A percentile compares a stretch with the other conserved stretches of the same genome.
These are phyloP conservation scores for Zalaria sp. DNA, from an alignment of 2,329 filamentous ascomycete genomes.

Conservation along the genomic window DNA sequence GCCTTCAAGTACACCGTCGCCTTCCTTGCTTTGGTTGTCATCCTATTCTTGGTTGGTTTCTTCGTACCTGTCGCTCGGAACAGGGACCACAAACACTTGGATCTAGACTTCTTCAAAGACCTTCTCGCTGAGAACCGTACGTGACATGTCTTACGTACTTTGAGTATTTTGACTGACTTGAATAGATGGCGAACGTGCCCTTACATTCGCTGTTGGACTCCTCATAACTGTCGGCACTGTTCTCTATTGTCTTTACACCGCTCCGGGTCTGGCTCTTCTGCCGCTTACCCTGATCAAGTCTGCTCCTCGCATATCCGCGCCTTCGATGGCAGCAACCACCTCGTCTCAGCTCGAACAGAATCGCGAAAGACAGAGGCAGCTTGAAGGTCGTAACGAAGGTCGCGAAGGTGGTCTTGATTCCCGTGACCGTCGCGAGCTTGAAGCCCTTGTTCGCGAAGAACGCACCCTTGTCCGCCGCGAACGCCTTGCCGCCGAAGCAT, in stretches of 20 bases:
- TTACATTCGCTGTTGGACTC: constrained; percentile 82
- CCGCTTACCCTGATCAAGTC: constrained; percentile 88
- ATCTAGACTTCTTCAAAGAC: constrained; percentile 84
- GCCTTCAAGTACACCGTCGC: constrained; percentile 82
- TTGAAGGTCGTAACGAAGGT: constrained; percentile 73
- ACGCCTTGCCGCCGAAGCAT: constrained; percentile 69
- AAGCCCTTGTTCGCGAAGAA: constrained; percentile 77
- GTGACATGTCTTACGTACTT: constrained; percentile 13
- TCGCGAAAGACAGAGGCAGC: constrained; percentile 78
- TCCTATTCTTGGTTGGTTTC: constrained; percentile 84
- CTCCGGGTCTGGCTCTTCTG: constrained; percentile 73
- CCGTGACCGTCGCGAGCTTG: constrained; percentile 80
- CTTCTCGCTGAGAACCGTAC: constrained; percentile 67
- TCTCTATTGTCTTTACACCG: constrained; percentile 80
- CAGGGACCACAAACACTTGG: constrained; percentile 49
- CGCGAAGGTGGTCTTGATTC: constrained; percentile 60
- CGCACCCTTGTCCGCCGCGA: constrained; percentile 82
- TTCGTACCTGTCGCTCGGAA: constrained; percentile 73
- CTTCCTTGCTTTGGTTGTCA: constrained; percentile 65
- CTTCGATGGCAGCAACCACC: constrained; percentile 62
- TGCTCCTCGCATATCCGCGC: constrained; percentile 71
- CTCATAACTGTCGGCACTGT: constrained; percentile 76
- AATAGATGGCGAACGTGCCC: constrained; percentile 69
- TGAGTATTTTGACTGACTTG: constrained; percentile 8
- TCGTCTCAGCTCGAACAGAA: constrained; percentile 73